phyloP scores from a whole-genome alignment of 805 yeast species.

The Saturnispora quitensis region DNA sequence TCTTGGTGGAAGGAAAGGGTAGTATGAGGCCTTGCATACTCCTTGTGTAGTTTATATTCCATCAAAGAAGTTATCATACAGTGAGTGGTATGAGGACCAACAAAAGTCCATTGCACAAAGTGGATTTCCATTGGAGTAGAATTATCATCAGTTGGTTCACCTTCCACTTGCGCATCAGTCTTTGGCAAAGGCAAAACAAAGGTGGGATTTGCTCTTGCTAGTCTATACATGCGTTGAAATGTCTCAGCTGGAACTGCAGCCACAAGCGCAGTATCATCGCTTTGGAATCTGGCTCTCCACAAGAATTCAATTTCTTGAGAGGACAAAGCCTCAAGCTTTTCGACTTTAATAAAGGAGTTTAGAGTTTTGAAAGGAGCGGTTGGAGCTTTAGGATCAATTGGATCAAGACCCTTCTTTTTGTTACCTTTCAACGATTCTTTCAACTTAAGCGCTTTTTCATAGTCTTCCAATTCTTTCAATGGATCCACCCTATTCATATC shows the following conservation, averaged over 20 bases:
- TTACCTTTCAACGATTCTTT: conserved; percentile 12
- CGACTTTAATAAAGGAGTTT: conserved; percentile 59
- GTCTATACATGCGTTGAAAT: conserved; percentile 52
- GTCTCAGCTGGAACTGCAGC: conserved; percentile 53
- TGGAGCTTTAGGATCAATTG: conserved; percentile 30
- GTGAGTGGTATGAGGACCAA: conserved; percentile 75
- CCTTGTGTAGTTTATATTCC: conserved; percentile 83
- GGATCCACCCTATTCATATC: conserved; percentile 62
- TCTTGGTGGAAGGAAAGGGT: conserved; percentile 84
- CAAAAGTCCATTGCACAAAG: conserved; percentile 88
- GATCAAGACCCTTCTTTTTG: conserved; percentile 24
- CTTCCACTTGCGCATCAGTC: conserved; percentile 34
- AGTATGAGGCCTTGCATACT: conserved; percentile 92
- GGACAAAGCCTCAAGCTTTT: conserved; percentile 49
- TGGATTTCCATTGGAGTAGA: conserved; percentile 60
- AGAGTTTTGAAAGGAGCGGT: conserved; percentile 58
- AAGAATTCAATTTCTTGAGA: conserved; percentile 61
- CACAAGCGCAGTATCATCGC: conserved; percentile 47
- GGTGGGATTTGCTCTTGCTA: conserved; percentile 66
- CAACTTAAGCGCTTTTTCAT: conserved; percentile 20
- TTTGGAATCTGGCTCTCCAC: conserved; percentile 82
- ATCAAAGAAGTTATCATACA: conserved; percentile 86
- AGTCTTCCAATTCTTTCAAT: conserved; percentile 52
- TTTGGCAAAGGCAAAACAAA: conserved; percentile 89
- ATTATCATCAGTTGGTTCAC: conserved; percentile 22